Evolutionary conservation across 352 stramenopile genomes (phyloP), one percentile per base, ranked within the genome.

Genomic region (Globisporangium sylvaticum): DNA sequence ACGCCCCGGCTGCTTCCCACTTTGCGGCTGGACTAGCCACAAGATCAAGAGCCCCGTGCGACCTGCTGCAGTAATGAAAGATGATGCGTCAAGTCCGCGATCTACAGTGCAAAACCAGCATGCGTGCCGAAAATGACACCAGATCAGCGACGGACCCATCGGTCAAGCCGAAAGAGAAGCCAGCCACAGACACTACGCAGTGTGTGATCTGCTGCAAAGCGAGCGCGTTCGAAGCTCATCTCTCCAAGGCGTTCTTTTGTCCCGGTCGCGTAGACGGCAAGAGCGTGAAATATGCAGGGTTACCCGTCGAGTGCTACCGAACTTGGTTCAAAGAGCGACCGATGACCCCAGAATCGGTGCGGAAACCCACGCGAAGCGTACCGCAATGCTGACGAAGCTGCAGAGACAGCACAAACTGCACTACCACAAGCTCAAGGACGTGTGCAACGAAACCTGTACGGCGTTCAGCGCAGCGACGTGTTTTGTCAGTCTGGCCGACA

Each of bases 371-470:
- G 42, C 70, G 20, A 72, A 73, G 58, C 65, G 72, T 27, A 34
- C 50, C 1, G 44, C 54, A n/a, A 65, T 73, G 44, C 63, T 76
- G 15, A 56, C 37, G 4, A 68, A 34, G 25, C 54, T 78, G 18
- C 69, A 71, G n/a, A 50, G 60, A 2, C 65, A 74, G 24, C 69
- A 76, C 52, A 61, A 73, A 48, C 42, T 78, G 50, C 68, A 78
- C 55, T 67, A 65, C n/a, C 65, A 68, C 34, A 68, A 66, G 32
- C 70, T 73, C 56, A 60, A 62, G 22, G 62, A 67, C 6, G 31
- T 64, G 7, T 75, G 68, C 14, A 9, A 25, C 1, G 48, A 70
- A 0, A 18, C 76, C 25, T 64, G 65, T 3, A 24, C 7, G 12
- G 31, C 55, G 2, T 66, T 76, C 12, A 37, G 18, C 0, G 56